Conservation (phyloP, 169 alveolate genomes). For the Eimeria brunetti region DNA sequence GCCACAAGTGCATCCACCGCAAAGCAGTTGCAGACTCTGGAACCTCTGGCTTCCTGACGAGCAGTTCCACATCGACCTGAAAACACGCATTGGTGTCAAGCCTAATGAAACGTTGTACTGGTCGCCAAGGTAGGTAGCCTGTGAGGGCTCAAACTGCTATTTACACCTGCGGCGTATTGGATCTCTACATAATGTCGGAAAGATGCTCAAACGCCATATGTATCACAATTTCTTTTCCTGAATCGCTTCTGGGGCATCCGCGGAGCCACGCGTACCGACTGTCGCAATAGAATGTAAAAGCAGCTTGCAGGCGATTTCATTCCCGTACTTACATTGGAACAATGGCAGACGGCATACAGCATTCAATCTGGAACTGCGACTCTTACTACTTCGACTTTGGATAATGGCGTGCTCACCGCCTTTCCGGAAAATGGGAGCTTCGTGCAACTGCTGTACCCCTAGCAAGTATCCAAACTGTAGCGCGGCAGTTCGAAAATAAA, state of each 20-base stretch:
- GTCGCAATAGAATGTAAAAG: neutral
- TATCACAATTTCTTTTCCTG: neutral
- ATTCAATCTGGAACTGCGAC: neutral
- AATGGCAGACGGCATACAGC: neutral
- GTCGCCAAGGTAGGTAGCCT: neutral
- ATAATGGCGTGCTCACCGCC: neutral
- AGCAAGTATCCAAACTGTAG: neutral
- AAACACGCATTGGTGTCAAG: neutral
- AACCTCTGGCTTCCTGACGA: neutral
- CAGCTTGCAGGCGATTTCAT: neutral
- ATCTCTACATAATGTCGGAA: neutral
- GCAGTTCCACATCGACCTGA: neutral
- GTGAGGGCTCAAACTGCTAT: neutral
- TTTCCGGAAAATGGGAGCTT: neutral
- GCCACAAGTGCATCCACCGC: slow-evolving; percentile 6
- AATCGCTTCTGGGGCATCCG: neutral
- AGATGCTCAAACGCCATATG: no score
- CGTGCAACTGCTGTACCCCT: neutral
- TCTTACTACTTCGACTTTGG: neutral
- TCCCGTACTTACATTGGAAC: neutral
- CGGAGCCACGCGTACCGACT: slow-evolving; percentile 25
- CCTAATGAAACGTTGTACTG: neutral
- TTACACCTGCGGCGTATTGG: neutral
- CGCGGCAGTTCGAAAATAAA: neutral
- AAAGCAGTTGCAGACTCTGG: slow-evolving; percentile 5